These are phyloP conservation scores for Populus alba DNA, from an alignment of 345 rosid species.

Conservation along the genomic window DNA sequence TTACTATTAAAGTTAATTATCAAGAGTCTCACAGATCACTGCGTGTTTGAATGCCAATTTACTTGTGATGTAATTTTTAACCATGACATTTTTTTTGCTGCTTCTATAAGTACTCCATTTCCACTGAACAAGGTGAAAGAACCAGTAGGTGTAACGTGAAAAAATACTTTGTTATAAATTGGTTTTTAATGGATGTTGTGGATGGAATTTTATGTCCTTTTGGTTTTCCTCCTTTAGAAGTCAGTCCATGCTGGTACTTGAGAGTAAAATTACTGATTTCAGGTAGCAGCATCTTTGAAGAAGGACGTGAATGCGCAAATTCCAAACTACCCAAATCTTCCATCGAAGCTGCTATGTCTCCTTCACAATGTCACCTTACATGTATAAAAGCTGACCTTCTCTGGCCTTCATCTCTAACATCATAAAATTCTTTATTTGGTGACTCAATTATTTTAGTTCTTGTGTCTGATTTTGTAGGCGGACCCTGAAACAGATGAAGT, in stretches of 20 bases:
- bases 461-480: conserved; percentile 52
- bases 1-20: neutral
- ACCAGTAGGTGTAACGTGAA: neutral
- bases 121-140: neutral
- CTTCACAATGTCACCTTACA: conserved; percentile 82
- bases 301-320: conserved; percentile 68
- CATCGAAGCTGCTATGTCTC: conserved; percentile 75
- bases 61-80: neutral
- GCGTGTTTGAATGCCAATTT: neutral
- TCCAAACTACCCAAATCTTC: conserved; percentile 91
- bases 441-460: conserved; percentile 9
- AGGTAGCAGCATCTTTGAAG: conserved; percentile 96
- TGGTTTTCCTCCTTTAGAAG: neutral
- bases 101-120: neutral
- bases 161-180: neutral
- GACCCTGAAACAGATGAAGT: conserved; percentile 96
- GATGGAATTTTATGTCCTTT: neutral
- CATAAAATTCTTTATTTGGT: neutral
- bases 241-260: conserved; percentile 6
- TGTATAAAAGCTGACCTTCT: conserved; percentile 35
- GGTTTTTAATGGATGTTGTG: neutral
- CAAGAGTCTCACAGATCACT: neutral
- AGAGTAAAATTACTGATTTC: conserved; percentile 21
- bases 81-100: neutral
- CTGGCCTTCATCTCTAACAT: neutral